These are phyloP conservation scores for Galerina sulciceps DNA, from an alignment of 768 basidiomycete species.

Conservation along the genomic window DNA sequence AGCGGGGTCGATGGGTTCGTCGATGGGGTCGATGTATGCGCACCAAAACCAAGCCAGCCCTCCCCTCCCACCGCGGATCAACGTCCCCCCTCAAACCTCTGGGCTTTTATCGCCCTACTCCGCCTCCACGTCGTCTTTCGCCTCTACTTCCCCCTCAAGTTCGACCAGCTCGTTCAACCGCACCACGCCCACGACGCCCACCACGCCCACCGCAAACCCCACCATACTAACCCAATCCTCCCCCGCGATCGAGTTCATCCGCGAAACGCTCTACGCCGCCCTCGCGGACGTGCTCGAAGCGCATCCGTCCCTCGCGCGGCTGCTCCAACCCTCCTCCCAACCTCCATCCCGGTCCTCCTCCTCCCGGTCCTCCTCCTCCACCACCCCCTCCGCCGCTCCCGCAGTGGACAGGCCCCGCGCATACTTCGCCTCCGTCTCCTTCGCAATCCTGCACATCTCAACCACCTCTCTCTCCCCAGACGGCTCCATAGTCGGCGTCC, in stretches of 20 bases:
- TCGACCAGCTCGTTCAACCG: slow-evolving; percentile 29
- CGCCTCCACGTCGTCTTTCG: slow-evolving; percentile 19
- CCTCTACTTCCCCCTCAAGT: slow-evolving; percentile 34
- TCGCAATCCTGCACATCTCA: slow-evolving; percentile 73
- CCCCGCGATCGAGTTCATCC: slow-evolving; percentile 75
- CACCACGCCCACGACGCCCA: slow-evolving; percentile 33
- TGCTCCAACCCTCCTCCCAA: slow-evolving; percentile 56
- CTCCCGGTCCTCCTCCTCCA: no score
- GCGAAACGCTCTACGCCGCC: slow-evolving; percentile 86
- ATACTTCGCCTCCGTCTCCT: slow-evolving; percentile 77
- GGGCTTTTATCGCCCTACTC: slow-evolving; percentile 14
- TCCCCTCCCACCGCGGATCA: slow-evolving; percentile 12
- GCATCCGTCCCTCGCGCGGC: slow-evolving; percentile 56
- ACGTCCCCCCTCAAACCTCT: slow-evolving; percentile 10
- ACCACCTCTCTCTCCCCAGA: slow-evolving; percentile 51
- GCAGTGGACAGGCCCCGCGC: slow-evolving; percentile 78
- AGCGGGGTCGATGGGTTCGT: slow-evolving; percentile 2
- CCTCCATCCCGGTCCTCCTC: no score
- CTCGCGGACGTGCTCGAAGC: slow-evolving; percentile 71
- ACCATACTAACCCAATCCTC: slow-evolving; percentile 52
- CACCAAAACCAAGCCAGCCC: no score
- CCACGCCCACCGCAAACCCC: slow-evolving; percentile 37
- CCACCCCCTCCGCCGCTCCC: no score
- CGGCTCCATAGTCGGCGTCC: slow-evolving; percentile 59
- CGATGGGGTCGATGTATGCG: not conserved